Percentiles rank a stretch among this genome's conserved stretches.
Evolutionary conservation across 164 flowering plant species (phyloP).

Genomic region (Vitis riparia): DNA sequence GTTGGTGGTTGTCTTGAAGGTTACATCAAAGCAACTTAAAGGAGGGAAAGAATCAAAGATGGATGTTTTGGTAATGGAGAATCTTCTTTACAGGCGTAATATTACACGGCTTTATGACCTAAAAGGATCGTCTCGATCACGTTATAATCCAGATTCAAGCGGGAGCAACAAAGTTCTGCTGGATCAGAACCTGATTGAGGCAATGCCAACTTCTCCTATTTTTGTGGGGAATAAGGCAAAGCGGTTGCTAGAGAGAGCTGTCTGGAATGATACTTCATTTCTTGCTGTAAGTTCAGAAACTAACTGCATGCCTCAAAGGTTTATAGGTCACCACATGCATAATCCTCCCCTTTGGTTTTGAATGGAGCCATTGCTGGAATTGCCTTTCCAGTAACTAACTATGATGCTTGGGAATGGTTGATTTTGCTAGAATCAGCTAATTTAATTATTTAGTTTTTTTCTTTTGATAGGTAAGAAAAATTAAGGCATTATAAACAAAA

Average conservation of each 20-base stretch:
- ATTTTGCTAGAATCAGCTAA: neutral
- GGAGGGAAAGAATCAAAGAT: constrained; percentile 52
- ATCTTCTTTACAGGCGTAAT: constrained; percentile 39
- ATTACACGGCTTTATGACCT: constrained; percentile 49
- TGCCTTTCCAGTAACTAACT: neutral
- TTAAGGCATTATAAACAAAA: neutral
- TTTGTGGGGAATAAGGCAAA: constrained; percentile 59
- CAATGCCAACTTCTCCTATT: constrained; percentile 55
- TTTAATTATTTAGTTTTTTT: neutral
- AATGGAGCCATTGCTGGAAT: neutral
- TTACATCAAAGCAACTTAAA: constrained; percentile 35
- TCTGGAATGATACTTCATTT: constrained; percentile 62
- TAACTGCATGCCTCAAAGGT: neutral
- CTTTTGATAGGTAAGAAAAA: neutral
- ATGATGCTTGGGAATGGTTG: neutral
- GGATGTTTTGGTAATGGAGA: constrained; percentile 63
- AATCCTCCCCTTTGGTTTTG: neutral
- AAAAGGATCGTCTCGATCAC: constrained; percentile 49
- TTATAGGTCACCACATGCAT: neutral
- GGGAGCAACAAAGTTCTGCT: constrained; percentile 48
- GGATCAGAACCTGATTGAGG: constrained; percentile 51
- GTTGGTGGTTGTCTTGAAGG: constrained; percentile 16
- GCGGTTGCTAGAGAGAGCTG: constrained; percentile 52
- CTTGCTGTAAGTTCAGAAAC: constrained; percentile 41
- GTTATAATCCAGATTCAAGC: constrained; percentile 46